A percentile compares a stretch with the other conserved stretches of the same genome.
phyloP scores from a whole-genome alignment of 352 stramenopile species.

The Phytopythium mirpurense region DNA sequence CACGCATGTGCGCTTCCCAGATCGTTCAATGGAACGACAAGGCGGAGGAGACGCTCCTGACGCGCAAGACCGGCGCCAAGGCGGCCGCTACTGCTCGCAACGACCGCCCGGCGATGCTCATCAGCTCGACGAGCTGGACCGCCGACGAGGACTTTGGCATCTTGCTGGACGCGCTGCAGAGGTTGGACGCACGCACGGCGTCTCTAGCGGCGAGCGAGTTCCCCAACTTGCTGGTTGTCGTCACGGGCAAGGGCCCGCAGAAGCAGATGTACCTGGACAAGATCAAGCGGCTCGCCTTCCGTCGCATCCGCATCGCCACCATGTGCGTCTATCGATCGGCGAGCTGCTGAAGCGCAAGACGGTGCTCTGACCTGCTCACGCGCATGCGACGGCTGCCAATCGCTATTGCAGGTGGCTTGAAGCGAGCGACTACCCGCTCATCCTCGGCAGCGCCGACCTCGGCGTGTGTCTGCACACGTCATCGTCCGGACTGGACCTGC shows the following conservation, averaged over 20 bases:
- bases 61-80: conserved; percentile 27
- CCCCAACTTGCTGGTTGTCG: conserved; percentile 88
- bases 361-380: background rate
- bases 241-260: conserved; percentile 98
- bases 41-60: conserved; percentile 63
- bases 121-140: conserved; percentile 98
- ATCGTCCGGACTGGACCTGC: conserved; percentile 97
- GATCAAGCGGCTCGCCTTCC: conserved; percentile 67
- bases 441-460: conserved; percentile 94
- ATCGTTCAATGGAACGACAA: conserved; percentile 32
- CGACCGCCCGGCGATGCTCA: conserved; percentile 67
- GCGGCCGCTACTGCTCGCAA: conserved; percentile 24
- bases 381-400: no score
- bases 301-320: conserved; percentile 83
- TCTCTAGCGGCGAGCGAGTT: conserved; percentile 35
- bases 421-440: conserved; percentile 93
- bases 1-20: no score
- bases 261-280: conserved; percentile 87
- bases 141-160: conserved; percentile 99
- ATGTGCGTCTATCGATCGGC: conserved; percentile 68
- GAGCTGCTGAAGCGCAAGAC: no score
- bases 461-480: conserved; percentile 99
- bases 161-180: conserved; percentile 90
- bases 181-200: conserved; percentile 55
- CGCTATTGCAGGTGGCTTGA: conserved; percentile 97